Conservation (phyloP, 305 asterid genomes). For the Fraxinus latifolia region DNA sequence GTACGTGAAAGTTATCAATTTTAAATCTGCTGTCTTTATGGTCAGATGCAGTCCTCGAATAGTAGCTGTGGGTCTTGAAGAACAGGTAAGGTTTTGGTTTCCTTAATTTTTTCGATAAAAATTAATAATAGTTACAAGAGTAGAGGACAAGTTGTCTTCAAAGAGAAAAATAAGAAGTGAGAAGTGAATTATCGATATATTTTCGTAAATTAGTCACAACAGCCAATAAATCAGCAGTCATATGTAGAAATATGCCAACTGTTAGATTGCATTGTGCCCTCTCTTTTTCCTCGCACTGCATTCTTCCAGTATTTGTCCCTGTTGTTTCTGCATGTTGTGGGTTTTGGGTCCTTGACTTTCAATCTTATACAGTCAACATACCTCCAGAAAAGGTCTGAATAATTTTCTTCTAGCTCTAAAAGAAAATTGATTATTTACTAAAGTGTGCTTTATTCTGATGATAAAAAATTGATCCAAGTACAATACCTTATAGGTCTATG, state of each 20-base stretch:
- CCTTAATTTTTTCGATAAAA: neutral
- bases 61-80: slow-evolving; percentile 92
- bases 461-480: neutral
- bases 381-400: neutral
- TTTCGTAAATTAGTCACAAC: neutral
- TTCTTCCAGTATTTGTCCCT: neutral
- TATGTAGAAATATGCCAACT: slow-evolving; percentile 1
- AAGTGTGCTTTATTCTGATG: neutral
- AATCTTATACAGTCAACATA: neutral
- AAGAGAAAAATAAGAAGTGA: neutral
- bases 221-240: slow-evolving; percentile 11
- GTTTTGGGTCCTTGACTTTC: neutral
- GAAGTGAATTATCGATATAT: neutral
- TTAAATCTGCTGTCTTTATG: slow-evolving; percentile 81
- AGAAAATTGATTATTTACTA: neutral
- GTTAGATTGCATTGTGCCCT: slow-evolving; percentile 5
- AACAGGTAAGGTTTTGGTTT: slow-evolving; percentile 57
- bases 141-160: neutral
- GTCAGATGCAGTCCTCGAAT: slow-evolving; percentile 86
- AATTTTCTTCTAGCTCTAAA: neutral
- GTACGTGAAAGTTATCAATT: slow-evolving; percentile 77
- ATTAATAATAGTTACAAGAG: neutral
- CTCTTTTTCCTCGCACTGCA: slow-evolving; percentile 2
- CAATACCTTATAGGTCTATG: slow-evolving; percentile 3
- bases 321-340: neutral